Base-by-base conservation (phyloP, 805 yeast genomes). In the Saturnispora hagleri region DNA sequence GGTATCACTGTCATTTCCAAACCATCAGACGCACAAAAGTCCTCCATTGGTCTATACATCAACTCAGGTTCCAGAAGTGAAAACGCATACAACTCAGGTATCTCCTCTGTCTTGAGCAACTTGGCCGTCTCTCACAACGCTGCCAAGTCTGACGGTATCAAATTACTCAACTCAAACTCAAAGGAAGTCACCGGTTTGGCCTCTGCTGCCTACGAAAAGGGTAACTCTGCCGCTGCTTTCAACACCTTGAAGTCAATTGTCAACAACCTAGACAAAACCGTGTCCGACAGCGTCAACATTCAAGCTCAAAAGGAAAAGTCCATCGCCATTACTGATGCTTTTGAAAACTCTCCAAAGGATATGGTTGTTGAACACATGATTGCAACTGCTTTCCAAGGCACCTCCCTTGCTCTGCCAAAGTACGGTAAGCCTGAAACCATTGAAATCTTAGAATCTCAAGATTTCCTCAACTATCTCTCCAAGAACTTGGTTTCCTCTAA, bases 381-480 rank as follows among this genome's bases (percentile, higher is more conserved):
- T 64, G 79, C 90, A 55, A 79, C 90, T 56, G 95, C 95, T 51
- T 86, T 81, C 84, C 95, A 86, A 73, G 88, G 89, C 64, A 82
- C 88, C 63, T 82, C 93, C 31, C 74, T 86, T 59, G 85, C 84
- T 51, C 73, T 86, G 66, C 93, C 95, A 69, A 74, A 78, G 42
- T 74, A 76, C 62, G 95, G 95, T 76, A 85, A 88, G 57, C 60
- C 73, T 36, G 93, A 85, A 56, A 73, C 87, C 47, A 60, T 86
- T 44, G 68, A 73, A 33, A 76, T 75, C 54, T 73, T 86, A 65
- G 81, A 80, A 57, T 56, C 74, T 46, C 69, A 72, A 62, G 95
- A 86, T 69, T 64, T 85, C 54, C 62, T 69, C 54, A 69, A 76
- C 53, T 84, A 82, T 66, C 73, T 78, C 62, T 70, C 72, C 53